Evolutionary conservation across 345 rosid genomes (phyloP).

Genomic region (Mallotus nudiflorus): DNA sequence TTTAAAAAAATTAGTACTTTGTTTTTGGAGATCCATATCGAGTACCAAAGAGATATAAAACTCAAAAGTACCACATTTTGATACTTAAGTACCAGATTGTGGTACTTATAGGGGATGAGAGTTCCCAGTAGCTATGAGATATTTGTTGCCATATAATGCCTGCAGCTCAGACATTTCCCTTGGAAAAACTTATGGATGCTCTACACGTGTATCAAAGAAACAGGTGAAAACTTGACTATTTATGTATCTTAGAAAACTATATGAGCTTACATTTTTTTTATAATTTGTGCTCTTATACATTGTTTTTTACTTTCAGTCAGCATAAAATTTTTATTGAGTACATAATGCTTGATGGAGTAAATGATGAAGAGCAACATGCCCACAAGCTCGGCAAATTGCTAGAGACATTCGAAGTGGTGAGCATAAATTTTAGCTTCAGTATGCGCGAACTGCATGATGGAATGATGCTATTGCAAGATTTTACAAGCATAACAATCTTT

Average conservation of each 20-base stretch:
- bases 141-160: constrained; percentile 97
- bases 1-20: no score
- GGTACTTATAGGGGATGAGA: no score
- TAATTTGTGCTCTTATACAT: constrained; percentile 7
- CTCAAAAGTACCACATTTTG: no score
- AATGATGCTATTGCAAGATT: background rate
- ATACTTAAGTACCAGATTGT: no score
- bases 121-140: no score
- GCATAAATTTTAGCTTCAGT: constrained; percentile 14
- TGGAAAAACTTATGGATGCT: constrained; percentile 83
- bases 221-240: constrained; percentile 44
- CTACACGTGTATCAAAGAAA: constrained; percentile 68
- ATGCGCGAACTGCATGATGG: background rate
- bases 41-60: no score
- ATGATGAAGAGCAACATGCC: constrained; percentile 85
- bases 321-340: constrained; percentile 88
- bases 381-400: constrained; percentile 77
- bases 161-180: constrained; percentile 93
- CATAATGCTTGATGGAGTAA: constrained; percentile 94
- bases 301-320: constrained; percentile 45
- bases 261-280: background rate
- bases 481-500: background rate
- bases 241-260: constrained; percentile 5
- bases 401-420: constrained; percentile 86
- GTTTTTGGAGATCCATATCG: no score